Evolutionary conservation across 2,329 filamentous ascomycete genomes (phyloP), one percentile per base, ranked within the genome.

Genomic region (Trichoderma gracile): DNA sequence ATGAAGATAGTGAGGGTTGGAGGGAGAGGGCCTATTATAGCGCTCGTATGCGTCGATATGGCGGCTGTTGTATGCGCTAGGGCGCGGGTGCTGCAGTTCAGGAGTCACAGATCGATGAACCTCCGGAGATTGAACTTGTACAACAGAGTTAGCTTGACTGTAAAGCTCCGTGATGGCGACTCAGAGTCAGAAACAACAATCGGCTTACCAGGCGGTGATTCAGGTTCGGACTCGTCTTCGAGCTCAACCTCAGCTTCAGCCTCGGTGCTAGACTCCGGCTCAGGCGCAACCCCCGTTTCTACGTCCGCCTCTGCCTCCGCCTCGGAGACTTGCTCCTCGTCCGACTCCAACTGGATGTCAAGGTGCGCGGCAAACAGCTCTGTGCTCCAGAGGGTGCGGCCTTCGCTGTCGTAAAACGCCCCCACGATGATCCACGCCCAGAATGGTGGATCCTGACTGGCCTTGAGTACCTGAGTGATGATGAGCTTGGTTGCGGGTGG

Each of bases 381-480:
- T 0, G 75, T 79, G 52, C 80, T 81, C 80, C 81, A 84, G 45
- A 84, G 65, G 4, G 76, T 70, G 40, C 71, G 72, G 47, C 77
- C 76, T 10, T 76, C 62, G 1, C 67, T 61, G 73, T 84, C 80
- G 71, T 80, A 82, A 60, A 83, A 84, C 0, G 77, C 77, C 0
- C 76, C 81, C 15, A 81, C 74, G 23, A 82, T 74, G 53, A 84
- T 74, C 76, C 77, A 82, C 17, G 78, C 80, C 79, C 80, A 83
- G 65, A 70, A 76, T 0, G 71, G 73, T 3, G 72, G 69, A 25
- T 74, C 71, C 2, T 69, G 71, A 17, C 73, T 74, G 9, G 72
- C 66, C 57, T 76, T 69, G 50, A 80, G 69, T 61, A 78, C 73
- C 68, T 82, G 80, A 19, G 78, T 80, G 56, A 83, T 75, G 67